Percentiles rank a stretch among this genome's conserved stretches.
These are phyloP conservation scores for Ceratocystis smalleyi DNA, from an alignment of 2,329 filamentous ascomycete genomes.

Conservation along the genomic window DNA sequence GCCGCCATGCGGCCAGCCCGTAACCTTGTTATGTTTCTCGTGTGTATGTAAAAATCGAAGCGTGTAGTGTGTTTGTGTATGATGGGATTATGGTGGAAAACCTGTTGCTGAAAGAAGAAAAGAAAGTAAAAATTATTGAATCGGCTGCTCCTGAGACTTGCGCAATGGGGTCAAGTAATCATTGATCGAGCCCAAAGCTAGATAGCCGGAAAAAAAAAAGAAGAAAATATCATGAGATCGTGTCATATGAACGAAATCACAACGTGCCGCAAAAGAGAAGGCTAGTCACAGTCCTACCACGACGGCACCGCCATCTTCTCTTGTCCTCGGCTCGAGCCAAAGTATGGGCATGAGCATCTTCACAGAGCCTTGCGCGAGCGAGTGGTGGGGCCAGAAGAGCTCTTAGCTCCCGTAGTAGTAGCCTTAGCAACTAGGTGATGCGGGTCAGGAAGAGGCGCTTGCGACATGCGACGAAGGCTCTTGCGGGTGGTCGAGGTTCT, in stretches of 20 bases:
- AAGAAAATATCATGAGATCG: not conserved
- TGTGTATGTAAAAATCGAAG: not conserved
- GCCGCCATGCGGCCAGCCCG: not conserved
- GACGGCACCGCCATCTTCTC: not conserved
- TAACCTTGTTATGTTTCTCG: not conserved
- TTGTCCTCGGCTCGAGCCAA: not conserved
- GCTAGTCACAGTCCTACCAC: not conserved
- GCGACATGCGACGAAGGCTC: conserved; percentile 49
- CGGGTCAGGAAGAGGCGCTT: conserved; percentile 63
- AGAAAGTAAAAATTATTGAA: conserved; percentile 2
- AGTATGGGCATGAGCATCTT: not conserved
- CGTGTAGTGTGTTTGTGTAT: not conserved
- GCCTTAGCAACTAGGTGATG: conserved; percentile 35
- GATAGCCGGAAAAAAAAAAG: not conserved
- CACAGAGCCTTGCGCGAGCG: conserved; percentile 50
- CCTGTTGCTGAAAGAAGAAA: not conserved
- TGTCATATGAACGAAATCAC: conserved; percentile 1
- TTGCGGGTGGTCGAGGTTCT: conserved; percentile 71
- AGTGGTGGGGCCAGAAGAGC: conserved; percentile 40
- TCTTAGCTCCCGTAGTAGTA: conserved; percentile 34
- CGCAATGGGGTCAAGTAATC: not conserved
- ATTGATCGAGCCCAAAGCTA: not conserved
- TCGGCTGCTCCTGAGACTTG: not conserved
- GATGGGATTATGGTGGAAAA: not conserved
- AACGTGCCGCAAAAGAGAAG: not conserved